Base-by-base conservation (phyloP, 2,329 filamentous ascomycete species). In the Stenocarpella maydis region DNA sequence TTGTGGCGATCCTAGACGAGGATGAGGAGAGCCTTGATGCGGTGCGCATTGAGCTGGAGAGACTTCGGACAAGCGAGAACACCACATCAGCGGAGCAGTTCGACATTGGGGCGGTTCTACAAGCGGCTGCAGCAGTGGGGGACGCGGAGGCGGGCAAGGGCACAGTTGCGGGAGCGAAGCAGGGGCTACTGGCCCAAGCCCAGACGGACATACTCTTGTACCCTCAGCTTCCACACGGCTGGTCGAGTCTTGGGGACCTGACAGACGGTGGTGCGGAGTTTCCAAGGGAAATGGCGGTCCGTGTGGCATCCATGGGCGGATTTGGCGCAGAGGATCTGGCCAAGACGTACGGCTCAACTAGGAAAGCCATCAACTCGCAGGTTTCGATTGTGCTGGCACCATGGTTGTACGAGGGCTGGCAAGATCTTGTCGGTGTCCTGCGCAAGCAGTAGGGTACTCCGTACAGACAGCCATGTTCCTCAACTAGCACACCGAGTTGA, bases 11-110 rank as follows among this genome's bases (percentile, higher is more conserved):
- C 3, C 81, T 98, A 0, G 94, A 97, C 70, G 85, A 89, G 19
- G 95, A 98, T 75, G 83, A 85, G 24, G 94, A 97, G 73, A 92
- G 90, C 1, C 82, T 95, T 10, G 92, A 94, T 67, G 95, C 94
- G 0, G 94, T 97, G 0, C 85, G 89, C 3, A 88, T 92, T 8
- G 94, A 97, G 76, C 86, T 99, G 14, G 86, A 93, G 55, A 83
- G 82, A 2, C 84, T 98, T 55, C 88, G 94, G 39, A 92, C 90
- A 0, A 89, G 87, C 65, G 87, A 91, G 64, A 85, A 85, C 60
- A 84, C 94, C 3, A 86, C 85, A 5, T 83, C 87, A 1, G 79
- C 84, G 4, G 90, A 97, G 65, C 90, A 92, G 71, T 85, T 86
- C 3, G 87, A 88, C 65, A 89, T 98, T 15, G 89, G 93, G 67